Base-by-base conservation (phyloP, 2,329 filamentous ascomycete species). In the Acephala macrosclerotiorum region DNA sequence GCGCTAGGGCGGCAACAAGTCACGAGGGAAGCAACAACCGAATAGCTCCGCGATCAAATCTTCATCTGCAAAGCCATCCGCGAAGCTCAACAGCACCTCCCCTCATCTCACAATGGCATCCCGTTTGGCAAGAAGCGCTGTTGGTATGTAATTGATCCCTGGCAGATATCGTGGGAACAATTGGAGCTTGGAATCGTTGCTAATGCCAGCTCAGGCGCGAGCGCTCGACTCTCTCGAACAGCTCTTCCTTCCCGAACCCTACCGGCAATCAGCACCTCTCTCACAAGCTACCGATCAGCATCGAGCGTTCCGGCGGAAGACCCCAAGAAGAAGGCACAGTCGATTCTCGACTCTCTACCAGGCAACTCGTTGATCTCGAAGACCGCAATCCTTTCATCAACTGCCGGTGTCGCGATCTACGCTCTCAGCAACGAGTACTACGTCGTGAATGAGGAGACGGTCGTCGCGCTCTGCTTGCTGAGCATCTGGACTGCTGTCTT, bases 381-480 rank as follows among this genome's bases (percentile, higher is more conserved):
- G 91, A 94, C 93, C 75, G 96, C 96, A 77, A 95, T 97, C 79
- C 91, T 99, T 77, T 98, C 95, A 78, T 94, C 93, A 76, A 91
- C 91, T 72, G 93, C 96, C 77, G 95, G 92, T 83, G 83, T 97
- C 75, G 94, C 92, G 77, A 88, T 97, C 81, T 97, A 96, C 79
- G 96, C 94, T 78, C 94, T 99, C 84, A 96, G 92, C 90, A 99
- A 97, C 85, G 96, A 99, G 89, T 94, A 98, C 86, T 98, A 97
- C 84, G 94, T 99, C 80, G 87, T 99, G 83, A 99, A 99, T 85
- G 96, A 99, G 87, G 96, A 99, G 87, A 92, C 94, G 71, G 92
- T 99, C 79, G 92, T 97, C 78, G 92, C 93, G 73, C 88, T 99
- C 84, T 96, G 92, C 81, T 87, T 99, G 77, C 85, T 98, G 79